These are phyloP conservation scores for Boletus smithii DNA, from an alignment of 1,284 basidiomycete species.

Conservation along the genomic window DNA sequence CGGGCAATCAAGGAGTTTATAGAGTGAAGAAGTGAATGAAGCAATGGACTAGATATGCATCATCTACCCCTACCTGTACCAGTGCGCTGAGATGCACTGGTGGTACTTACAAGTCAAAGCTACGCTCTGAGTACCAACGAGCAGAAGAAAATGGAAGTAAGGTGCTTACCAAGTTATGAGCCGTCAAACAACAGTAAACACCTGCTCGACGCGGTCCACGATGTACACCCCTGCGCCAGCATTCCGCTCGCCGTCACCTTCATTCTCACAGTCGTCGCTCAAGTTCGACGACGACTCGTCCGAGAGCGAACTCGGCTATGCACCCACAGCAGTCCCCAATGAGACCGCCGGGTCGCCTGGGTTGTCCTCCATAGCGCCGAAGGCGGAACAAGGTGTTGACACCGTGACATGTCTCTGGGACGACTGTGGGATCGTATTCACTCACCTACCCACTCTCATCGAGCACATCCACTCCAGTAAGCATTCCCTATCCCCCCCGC, in stretches of 20 bases:
- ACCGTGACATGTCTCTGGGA: slow-evolving; percentile 75
- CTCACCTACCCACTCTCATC: slow-evolving; percentile 67
- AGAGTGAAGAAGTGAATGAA: no score
- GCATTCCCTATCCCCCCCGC: slow-evolving; percentile 20
- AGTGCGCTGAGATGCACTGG: no score
- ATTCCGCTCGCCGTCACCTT: slow-evolving; percentile 33
- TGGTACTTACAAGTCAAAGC: no score
- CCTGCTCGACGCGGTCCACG: slow-evolving; percentile 9
- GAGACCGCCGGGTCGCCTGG: slow-evolving; percentile 24
- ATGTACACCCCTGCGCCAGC: slow-evolving; percentile 28
- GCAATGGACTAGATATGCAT: no score
- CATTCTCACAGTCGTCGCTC: slow-evolving; percentile 31
- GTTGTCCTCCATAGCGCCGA: slow-evolving; percentile 24
- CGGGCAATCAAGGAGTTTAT: no score
- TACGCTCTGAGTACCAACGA: no score
- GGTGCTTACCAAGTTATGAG: no score
- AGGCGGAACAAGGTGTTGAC: slow-evolving; percentile 33
- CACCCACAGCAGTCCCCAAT: slow-evolving; percentile 9
- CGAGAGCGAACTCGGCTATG: slow-evolving; percentile 17
- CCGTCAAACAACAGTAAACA: slow-evolving; percentile 23
- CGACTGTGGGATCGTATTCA: slow-evolving; percentile 69
- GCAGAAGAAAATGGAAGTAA: no score
- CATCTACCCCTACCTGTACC: no score
- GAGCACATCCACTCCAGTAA: slow-evolving; percentile 76
- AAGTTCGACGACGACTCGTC: slow-evolving; percentile 29